Conservation (phyloP, 1,139 yeast species). For the Pichiaceae sp. region DNA sequence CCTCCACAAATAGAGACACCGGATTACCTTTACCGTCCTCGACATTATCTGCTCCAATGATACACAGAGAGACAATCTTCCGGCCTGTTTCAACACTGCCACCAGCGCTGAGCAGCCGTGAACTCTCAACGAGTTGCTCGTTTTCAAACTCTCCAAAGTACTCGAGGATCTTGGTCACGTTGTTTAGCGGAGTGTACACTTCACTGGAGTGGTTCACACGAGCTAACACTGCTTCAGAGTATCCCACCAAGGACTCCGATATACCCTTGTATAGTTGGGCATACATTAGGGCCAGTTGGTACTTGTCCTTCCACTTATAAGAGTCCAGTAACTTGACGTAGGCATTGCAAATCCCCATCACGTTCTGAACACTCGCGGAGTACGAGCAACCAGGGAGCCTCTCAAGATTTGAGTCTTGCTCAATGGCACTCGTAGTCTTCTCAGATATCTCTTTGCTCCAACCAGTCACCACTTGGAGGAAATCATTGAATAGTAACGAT, state of each 20-base stretch:
- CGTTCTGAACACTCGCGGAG: constrained; percentile 18
- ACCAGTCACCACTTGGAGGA: constrained; percentile 13
- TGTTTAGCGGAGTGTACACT: constrained; percentile 21
- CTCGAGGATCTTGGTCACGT: constrained; percentile 15
- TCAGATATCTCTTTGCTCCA: constrained; percentile 17
- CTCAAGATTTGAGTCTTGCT: constrained; percentile 11
- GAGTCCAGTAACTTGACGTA: constrained; percentile 19
- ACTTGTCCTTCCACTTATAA: constrained; percentile 18
- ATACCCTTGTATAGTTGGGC: constrained; percentile 16
- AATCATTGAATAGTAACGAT: constrained; percentile 14
- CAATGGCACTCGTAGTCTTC: constrained; percentile 15
- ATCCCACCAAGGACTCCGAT: constrained; percentile 13
- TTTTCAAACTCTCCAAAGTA: constrained; percentile 8
- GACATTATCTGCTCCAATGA: constrained; percentile 66
- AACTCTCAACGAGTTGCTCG: constrained; percentile 10
- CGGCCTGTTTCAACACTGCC: constrained; percentile 6
- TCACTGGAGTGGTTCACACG: constrained; percentile 10
- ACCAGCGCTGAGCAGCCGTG: constrained; percentile 21
- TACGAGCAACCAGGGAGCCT: constrained; percentile 19
- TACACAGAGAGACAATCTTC: constrained; percentile 26
- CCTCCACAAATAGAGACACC: constrained; percentile 59
- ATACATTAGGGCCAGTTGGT: constrained; percentile 16
- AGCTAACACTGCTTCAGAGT: constrained; percentile 14
- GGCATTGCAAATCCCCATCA: constrained; percentile 19
- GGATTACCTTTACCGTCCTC: constrained; percentile 42